Conservation (phyloP, 1,139 yeast genomes). For the Pichia sp. region DNA sequence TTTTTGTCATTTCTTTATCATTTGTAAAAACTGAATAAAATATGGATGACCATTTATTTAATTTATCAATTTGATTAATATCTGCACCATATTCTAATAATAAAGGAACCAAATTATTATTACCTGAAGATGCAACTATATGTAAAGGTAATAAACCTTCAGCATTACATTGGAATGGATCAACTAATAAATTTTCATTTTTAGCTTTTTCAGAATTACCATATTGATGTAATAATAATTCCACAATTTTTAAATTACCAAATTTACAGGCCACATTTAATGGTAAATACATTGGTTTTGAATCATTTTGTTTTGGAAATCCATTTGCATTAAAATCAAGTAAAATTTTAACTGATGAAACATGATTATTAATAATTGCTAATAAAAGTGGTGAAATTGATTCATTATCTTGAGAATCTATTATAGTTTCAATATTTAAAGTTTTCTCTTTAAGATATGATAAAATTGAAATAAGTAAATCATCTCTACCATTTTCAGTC, state of each 20-base stretch:
- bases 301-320: conserved; percentile 46
- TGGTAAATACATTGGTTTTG: conserved; percentile 63
- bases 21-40: conserved; percentile 90
- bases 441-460: conserved; percentile 6
- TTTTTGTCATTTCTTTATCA: conserved; percentile 62
- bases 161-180: conserved; percentile 55
- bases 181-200: conserved; percentile 28
- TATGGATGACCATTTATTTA: conserved; percentile 90
- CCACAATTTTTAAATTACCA: conserved; percentile 70
- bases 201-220: conserved; percentile 30
- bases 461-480: conserved; percentile 42
- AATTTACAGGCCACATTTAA: conserved; percentile 83
- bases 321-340: conserved; percentile 48
- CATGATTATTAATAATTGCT: conserved; percentile 67
- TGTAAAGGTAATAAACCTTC: conserved; percentile 89
- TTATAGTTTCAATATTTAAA: conserved; percentile 6
- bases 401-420: conserved; percentile 59
- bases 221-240: conserved; percentile 44
- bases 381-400: conserved; percentile 76
- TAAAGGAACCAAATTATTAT: conserved; percentile 57
- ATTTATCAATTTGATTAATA: conserved; percentile 72
- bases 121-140: conserved; percentile 83
- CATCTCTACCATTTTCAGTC: conserved; percentile 59
- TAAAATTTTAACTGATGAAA: conserved; percentile 48
- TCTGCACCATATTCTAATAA: conserved; percentile 70